Evolutionary conservation across 1,139 yeast genomes (phyloP).

Genomic region (Debaryomyces coudertii): DNA sequence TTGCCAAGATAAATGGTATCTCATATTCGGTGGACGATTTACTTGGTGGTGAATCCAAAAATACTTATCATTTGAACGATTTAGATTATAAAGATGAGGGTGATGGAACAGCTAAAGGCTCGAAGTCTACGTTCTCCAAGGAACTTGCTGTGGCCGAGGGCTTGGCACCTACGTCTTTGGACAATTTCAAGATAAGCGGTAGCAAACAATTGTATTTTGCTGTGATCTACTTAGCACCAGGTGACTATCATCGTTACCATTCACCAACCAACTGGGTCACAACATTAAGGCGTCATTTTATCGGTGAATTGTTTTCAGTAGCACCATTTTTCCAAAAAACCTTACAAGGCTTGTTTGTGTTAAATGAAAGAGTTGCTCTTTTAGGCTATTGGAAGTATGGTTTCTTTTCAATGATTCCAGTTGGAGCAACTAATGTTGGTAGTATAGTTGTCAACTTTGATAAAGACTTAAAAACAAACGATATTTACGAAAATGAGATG

Average conservation of each 20-base stretch:
- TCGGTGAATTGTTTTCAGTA: conserved; percentile 93
- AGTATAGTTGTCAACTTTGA: conserved; percentile 92
- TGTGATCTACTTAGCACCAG: conserved; percentile 95
- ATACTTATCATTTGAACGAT: conserved; percentile 43
- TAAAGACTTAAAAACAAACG: conserved; percentile 85
- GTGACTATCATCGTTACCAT: conserved; percentile 97
- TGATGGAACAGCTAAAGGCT: conserved; percentile 46
- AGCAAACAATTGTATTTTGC: conserved; percentile 78
- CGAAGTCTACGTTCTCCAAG: conserved; percentile 37
- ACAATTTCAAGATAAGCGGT: conserved; percentile 23
- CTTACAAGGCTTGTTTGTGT: conserved; percentile 81
- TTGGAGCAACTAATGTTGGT: conserved; percentile 99
- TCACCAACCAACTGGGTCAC: conserved; percentile 98
- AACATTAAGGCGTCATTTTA: conserved; percentile 89
- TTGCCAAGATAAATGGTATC: conserved; percentile 79
- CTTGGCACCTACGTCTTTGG: conserved; percentile 42
- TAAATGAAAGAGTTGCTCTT: conserved; percentile 93
- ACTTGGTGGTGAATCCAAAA: conserved; percentile 48
- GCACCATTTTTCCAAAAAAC: conserved; percentile 95
- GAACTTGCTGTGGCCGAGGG: conserved; percentile 49
- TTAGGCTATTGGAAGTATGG: conserved; percentile 97
- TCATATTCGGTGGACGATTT: conserved; percentile 71
- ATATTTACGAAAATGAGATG: conserved; percentile 59
- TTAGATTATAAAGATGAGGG: conserved; percentile 63
- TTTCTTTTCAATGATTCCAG: conserved; percentile 97